Evolutionary conservation across 2,329 filamentous ascomycete species (phyloP), one percentile per base, ranked within the genome.

Genomic region (Colletotrichum australisinense): DNA sequence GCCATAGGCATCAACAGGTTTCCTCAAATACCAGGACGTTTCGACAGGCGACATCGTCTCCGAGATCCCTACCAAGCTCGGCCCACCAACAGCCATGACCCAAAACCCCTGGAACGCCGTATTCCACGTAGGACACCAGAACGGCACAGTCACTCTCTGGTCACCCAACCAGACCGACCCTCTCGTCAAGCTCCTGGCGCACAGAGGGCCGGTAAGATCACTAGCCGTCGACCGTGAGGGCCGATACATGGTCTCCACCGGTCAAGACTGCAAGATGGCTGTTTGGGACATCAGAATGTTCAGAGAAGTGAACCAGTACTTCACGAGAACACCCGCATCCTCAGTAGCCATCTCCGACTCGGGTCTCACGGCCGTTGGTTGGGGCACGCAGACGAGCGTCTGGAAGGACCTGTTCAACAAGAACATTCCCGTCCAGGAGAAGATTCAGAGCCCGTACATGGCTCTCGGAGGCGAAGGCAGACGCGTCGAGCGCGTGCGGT

Each of bases 261-360:
- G 95, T 1, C 95, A 97, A 80, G 96, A 98, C 81, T 88, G 92
- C 76, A 94, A 93, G 80, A 97, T 98, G 93, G 92, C 93, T n/a
- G 92, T 98, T 14, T 98, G 96, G 95, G 96, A 98, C 81, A 93
- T 98, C 75, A 91, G 96, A 56, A 97, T 95, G 89, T 97, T 97
- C 86, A 95, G 93, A 78, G 95, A 98, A 80, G 93, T 99, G 30
- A 94, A 97, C 84, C 94, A 89, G 77, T 98, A 98, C 85, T 94
- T 92, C 75, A 94, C 95, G 46, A 90, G 92, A 52, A 91, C 94
- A 71, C 97, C 97, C 0, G 95, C 94, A 5, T 92, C 94, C 1
- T 94, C 94, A 0, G 88, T 98, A 28, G 88, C 94, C 26, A 97
- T 99, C 80, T 98, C 95, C 66, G 97, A 99, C 81, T 92, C 92